Evolutionary conservation across 1,139 yeast genomes (phyloP).

Genomic region (Yamadazyma songkhlaensis): DNA sequence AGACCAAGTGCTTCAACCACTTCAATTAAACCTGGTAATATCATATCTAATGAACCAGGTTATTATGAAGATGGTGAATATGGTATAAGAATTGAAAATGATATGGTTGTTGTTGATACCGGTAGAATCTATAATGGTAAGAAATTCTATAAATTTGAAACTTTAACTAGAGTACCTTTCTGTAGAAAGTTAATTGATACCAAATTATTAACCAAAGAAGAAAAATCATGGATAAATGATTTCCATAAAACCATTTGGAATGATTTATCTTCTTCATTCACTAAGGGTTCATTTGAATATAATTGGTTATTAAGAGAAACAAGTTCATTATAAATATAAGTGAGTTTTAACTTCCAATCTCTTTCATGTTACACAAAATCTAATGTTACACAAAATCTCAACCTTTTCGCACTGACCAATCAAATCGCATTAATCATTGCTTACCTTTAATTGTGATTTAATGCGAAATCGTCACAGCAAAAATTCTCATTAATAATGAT

Average conservation of each 20-base stretch:
- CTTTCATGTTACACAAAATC: neutral
- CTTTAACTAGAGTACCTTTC: constrained; percentile 88
- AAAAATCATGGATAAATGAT: constrained; percentile 62
- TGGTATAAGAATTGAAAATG: constrained; percentile 92
- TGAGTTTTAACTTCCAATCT: neutral
- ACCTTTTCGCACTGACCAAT: constrained; percentile 5
- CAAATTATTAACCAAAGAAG: constrained; percentile 51
- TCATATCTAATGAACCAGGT: constrained; percentile 94
- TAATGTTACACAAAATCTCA: neutral
- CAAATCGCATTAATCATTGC: constrained; percentile 4
- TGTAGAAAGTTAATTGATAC: constrained; percentile 25
- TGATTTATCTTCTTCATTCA: constrained; percentile 46
- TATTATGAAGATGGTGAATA: constrained; percentile 88
- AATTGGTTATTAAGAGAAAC: constrained; percentile 82
- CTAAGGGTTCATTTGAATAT: constrained; percentile 51
- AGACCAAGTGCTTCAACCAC: constrained; percentile 47
- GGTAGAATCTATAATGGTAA: constrained; percentile 46
- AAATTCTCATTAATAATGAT: constrained; percentile 4
- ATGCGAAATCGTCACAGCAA: constrained; percentile 3
- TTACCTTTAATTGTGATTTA: constrained; percentile 3
- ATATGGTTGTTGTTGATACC: constrained; percentile 58
- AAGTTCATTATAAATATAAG: constrained; percentile 2
- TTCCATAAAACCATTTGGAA: constrained; percentile 68
- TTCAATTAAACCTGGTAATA: constrained; percentile 65
- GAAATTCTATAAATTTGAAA: constrained; percentile 72